Percentiles rank a stretch among this genome's conserved stretches.
Conservation (phyloP, 306 rosid species). For the Ceratonia siliqua region DNA sequence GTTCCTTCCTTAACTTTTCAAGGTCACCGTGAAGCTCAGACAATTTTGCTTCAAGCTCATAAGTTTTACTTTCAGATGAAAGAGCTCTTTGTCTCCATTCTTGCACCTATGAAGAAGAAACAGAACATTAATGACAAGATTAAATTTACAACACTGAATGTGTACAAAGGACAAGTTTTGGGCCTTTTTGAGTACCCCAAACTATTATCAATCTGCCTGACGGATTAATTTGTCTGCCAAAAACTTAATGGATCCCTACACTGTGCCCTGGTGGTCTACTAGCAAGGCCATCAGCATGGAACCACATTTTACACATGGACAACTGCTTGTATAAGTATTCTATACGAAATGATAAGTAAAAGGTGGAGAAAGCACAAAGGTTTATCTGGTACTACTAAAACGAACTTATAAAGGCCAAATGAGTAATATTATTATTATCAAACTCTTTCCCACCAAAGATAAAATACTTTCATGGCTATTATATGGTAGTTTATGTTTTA, state of each 20-base stretch:
- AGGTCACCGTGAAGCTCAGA: conserved; percentile 45
- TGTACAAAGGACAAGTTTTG: not conserved
- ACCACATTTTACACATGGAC: not conserved
- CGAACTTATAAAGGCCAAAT: no score
- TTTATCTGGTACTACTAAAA: no score
- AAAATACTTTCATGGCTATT: not conserved
- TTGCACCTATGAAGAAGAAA: conserved; percentile 59
- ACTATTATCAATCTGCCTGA: not conserved
- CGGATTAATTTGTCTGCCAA: not conserved
- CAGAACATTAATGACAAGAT: not conserved
- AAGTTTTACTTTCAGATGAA: conserved; percentile 56
- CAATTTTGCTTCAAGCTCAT: conserved; percentile 49
- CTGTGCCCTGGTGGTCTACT: not conserved
- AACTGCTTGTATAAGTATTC: not conserved
- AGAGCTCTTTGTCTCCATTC: conserved; percentile 84
- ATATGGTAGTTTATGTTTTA: not conserved
- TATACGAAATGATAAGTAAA: not conserved
- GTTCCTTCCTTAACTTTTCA: conserved; percentile 46
- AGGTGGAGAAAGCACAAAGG: not conserved
- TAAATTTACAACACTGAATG: not conserved
- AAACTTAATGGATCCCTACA: not conserved
- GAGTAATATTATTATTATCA: not conserved
- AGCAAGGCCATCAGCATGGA: not conserved
- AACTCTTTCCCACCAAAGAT: not conserved
- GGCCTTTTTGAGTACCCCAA: not conserved